Base-by-base conservation (phyloP, 306 rosid species). In the Rubus parviflorus region DNA sequence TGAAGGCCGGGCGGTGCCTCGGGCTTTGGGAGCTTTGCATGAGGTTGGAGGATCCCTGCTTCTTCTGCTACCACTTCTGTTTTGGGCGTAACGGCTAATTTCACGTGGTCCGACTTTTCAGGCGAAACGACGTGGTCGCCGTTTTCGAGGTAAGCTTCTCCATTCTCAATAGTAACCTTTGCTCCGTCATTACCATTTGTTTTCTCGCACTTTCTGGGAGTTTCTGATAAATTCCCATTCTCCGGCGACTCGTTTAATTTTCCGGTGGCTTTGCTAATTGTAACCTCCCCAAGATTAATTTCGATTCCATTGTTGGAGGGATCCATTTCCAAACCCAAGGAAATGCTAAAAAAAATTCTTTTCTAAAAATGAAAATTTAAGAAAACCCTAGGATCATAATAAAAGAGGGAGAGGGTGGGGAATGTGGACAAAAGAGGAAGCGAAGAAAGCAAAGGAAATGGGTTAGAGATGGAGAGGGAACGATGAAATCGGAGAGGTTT, bases 11-110 rank as follows among this genome's bases (percentile, higher is more conserved):
- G 97, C 4, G 98, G 94, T 0, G 87, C 83, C 63, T 82, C 85
- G 30, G 99, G 99, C 56, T 80, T 76, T 1, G 99, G 99, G 63
- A 95, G 97, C 11, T 79, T 83, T 0, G 89, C 88, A 75, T 92
- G 92, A 62, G 94, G 97, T 51, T 43, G 79, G 72, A 77, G 66
- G 20, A 82, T 17, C 37, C 47, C 68, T 2, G 22, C 54, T 51
- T 8, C 25, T 5, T 30, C 53, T 6, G 16, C 61, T 7, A 8
- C 42, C 65, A 11, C 10, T 16, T 78, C 77, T 11, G 48, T 4
- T 16, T 54, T 38, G 35, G 77, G 65, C 60, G 43, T 40, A 47
- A 68, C 79, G 64, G 63, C 20, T 47, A 25, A 45, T 56, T 57
- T 51, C 49, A 58, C 45, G 56, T 41, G 37, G 60, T 75, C 68